These are phyloP conservation scores for Coffea eugenioides DNA, from an alignment of 257 asterid species.

Conservation along the genomic window DNA sequence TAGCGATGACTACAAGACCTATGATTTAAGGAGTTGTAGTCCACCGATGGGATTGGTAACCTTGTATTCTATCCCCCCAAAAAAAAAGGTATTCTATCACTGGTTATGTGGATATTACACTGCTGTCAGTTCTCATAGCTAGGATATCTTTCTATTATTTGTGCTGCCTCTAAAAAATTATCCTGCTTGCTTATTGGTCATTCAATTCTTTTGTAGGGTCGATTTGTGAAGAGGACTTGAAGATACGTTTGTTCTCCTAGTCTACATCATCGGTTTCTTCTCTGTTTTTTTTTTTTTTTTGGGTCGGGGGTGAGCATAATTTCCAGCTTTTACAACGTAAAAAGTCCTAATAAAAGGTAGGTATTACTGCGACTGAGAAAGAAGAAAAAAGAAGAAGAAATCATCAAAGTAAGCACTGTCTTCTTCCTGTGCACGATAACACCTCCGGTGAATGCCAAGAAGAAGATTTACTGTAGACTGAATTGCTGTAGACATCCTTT, in stretches of 20 bases:
- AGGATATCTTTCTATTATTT: no score
- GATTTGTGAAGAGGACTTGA: constrained; percentile 80
- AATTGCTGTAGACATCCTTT: no score
- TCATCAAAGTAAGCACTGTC: neutral
- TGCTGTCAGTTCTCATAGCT: no score
- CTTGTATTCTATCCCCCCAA: no score
- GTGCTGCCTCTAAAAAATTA: no score
- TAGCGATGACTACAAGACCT: no score
- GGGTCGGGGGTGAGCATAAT: neutral
- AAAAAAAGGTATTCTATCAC: no score
- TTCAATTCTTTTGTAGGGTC: constrained; percentile 55
- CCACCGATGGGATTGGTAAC: no score
- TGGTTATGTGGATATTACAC: no score
- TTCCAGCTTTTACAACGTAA: constrained; percentile 9
- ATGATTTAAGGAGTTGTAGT: no score
- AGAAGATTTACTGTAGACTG: neutral
- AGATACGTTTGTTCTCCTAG: neutral
- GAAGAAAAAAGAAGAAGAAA: neutral
- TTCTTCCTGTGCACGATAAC: neutral
- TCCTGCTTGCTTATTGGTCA: neutral
- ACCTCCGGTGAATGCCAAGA: neutral
- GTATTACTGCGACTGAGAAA: neutral
- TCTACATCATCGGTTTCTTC: neutral
- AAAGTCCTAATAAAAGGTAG: neutral
- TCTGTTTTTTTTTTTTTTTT: neutral